These are phyloP conservation scores for Kuraishia hungarica DNA, from an alignment of 805 yeast species.

Conservation along the genomic window DNA sequence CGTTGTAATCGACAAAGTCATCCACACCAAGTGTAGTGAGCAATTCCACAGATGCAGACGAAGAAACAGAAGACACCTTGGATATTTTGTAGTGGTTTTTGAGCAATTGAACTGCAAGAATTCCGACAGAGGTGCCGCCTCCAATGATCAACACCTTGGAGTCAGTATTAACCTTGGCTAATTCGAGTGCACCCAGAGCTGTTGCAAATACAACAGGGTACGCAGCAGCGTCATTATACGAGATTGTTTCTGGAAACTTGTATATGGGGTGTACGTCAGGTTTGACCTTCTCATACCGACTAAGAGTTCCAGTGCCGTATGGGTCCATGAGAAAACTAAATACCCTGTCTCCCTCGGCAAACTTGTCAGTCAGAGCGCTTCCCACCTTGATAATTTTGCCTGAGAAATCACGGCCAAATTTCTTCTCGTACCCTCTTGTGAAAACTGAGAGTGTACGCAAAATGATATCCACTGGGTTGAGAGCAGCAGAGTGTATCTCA, in stretches of 20 bases:
- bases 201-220: conserved; percentile 60
- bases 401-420: conserved; percentile 15
- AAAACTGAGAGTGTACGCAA: background rate
- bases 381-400: conserved; percentile 16
- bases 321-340: conserved; percentile 7
- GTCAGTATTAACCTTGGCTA: conserved; percentile 27
- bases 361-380: conserved; percentile 4
- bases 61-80: conserved; percentile 50
- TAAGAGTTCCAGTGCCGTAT: conserved; percentile 28
- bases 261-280: conserved; percentile 10
- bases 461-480: conserved; percentile 1
- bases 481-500: conserved; percentile 1
- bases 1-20: conserved; percentile 46
- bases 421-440: background rate
- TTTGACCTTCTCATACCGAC: conserved; percentile 37
- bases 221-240: conserved; percentile 53
- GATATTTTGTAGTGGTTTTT: conserved; percentile 36
- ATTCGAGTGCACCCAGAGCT: conserved; percentile 36
- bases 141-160: conserved; percentile 59
- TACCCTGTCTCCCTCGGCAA: conserved; percentile 13
- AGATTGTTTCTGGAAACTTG: conserved; percentile 37
- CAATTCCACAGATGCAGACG: conserved; percentile 34
- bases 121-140: conserved; percentile 66
- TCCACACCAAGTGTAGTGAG: conserved; percentile 50
- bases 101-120: conserved; percentile 45